Base-by-base conservation (phyloP, 1,139 yeast species). In the Zygotorulaspora mrakii region DNA sequence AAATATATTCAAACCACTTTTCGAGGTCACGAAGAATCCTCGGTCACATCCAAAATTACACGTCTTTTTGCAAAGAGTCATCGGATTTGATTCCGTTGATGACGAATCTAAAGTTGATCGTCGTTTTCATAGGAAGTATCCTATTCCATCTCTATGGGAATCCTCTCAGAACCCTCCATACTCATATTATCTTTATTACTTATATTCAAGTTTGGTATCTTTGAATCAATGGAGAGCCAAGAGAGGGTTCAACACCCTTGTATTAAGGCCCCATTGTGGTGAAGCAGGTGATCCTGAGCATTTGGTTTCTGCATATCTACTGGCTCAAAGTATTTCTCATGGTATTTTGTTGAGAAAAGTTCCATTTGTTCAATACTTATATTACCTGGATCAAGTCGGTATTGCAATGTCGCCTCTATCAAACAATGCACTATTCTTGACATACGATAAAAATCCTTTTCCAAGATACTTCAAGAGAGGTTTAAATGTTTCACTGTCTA, bases 241-340 rank as follows among this genome's bases (percentile, higher is more conserved):
- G 46, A 72, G 88, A 40, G 82, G 85, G 0, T 84, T 76, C 65
- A 89, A 86, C 60, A 89, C 97, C 0, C 82, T 94, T 65, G 94
- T 87, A 13, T 70, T 94, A 53, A 77, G 98, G 56, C 99, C 99
- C 2, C 99, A 94, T 62, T 86, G 96, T 55, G 99, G 99, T 49
- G 99, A 94, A 65, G 99, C 98, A 4, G 99, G 99, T 40, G 97
- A 94, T 57, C 96, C 98, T 1, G 97, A 89, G 56, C 98, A 94
- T 67, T 73, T 94, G 60, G 87, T 89, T 31, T 76, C 91, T 41
- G 94, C 98, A 1, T 94, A 84, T 57, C 67, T 94, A 56, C 79
- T 94, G 0, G 80, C 96, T 1, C 94, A 91, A 57, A 86, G 94
- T 39, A 94, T 91, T 47, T 86, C 95, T 31, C 99, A 94, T 60